Evolutionary conservation across 257 asterid genomes (phyloP), one percentile per base, ranked within the genome.

Genomic region (Avicennia marina): DNA sequence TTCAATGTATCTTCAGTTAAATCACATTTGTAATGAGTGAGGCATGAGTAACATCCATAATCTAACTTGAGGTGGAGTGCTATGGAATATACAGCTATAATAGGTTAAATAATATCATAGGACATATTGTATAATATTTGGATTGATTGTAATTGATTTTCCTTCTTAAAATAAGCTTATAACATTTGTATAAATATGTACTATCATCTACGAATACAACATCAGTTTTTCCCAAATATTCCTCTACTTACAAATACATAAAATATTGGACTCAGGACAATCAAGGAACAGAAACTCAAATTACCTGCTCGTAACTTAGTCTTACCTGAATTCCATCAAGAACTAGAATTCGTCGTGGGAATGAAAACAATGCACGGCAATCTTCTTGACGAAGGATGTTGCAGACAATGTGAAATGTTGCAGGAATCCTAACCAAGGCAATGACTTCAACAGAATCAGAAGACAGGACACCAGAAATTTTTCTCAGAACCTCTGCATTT

Each of bases 281-380:
- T 34, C 25, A 7, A 44, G 29, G 21, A 26, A 11, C 26, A 44
- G 32, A 13, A 46, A 25, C 39, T 45, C 9, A 17, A 49, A 20
- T 8, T 29, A 44, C 38, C 41, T 2, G 53, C 40, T 21, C 11
- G 38, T 49, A 65, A 39, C 8, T 31, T 20, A 62, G 53, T 51
- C 33, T 32, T 53, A 88, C 97, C 97, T 89, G 98, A 63, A 93
- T 82, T 16, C 95, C 89, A 40, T 89, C 97, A 64, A 93, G 98
- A 73, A 89, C 94, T 24, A 93, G 90, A 72, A 93, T 68, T 21
- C 97, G 85, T 63, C 67, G 80, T 16, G 88, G 80, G 57, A 21
- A 58, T 34, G 93, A 33, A 65, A 86, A 82, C 83, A 79, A 75
- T 40, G 67, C 33, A 24, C 11, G 56, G 29, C 64, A 76, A 68